phyloP scores from a whole-genome alignment of 331 rosid genomes.

The Acacia pycnantha region DNA sequence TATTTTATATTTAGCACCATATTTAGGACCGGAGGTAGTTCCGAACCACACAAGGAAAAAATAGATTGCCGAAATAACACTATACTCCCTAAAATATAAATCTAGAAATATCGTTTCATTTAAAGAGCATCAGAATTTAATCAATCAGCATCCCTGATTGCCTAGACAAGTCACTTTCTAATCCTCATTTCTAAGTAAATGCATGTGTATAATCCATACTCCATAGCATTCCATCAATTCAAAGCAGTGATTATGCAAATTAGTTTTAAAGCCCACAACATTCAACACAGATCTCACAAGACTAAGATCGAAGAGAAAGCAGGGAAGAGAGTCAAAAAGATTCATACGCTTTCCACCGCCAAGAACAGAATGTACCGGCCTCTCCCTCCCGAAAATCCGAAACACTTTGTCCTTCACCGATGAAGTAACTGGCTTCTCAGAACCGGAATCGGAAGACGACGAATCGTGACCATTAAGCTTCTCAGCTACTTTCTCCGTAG shows the following conservation, averaged over 20 bases:
- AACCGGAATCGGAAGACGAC: slow-evolving; percentile 58
- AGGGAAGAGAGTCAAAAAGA: neutral
- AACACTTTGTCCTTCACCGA: slow-evolving; percentile 52
- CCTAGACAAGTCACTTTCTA: neutral
- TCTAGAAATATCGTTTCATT: neutral
- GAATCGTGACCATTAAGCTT: slow-evolving; percentile 68
- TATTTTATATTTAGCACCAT: no score
- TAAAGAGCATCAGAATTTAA: slow-evolving; percentile 1
- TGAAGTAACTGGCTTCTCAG: slow-evolving; percentile 45
- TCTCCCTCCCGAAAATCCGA: slow-evolving; percentile 84
- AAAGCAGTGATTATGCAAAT: neutral
- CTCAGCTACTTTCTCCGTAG: slow-evolving; percentile 63
- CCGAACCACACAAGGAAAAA: neutral
- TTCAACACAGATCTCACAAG: slow-evolving; percentile 28
- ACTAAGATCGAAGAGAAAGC: neutral
- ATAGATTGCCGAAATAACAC: neutral
- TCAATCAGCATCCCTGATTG: neutral
- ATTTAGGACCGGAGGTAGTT: no score
- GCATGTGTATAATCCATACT: neutral
- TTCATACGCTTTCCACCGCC: slow-evolving; percentile 95
- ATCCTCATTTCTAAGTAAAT: neutral
- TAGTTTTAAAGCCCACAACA: neutral
- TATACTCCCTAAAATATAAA: neutral
- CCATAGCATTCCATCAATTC: neutral
- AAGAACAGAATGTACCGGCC: slow-evolving; percentile 71